Percentiles rank a stretch among this genome's conserved stretches.
Conservation (phyloP, 768 basidiomycete species). For the Lepiota brunneoincarnata region DNA sequence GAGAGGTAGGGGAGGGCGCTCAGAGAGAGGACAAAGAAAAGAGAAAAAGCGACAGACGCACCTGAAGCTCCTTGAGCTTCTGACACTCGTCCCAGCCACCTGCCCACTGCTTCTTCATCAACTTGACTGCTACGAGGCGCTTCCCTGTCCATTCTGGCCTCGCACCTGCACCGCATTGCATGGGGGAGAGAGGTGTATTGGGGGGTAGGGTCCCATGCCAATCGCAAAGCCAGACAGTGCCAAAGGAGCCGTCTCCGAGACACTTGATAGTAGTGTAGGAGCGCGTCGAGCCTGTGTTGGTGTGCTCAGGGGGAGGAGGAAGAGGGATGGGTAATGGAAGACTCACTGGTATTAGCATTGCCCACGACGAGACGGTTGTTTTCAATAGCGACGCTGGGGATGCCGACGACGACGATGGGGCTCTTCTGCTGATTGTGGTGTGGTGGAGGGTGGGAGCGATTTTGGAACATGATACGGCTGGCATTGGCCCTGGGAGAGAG, state of each 20-base stretch:
- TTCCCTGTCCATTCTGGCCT: conserved; percentile 94
- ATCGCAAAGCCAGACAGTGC: conserved; percentile 98
- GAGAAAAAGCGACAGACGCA: conserved; percentile 32
- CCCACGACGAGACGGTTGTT: conserved; percentile 72
- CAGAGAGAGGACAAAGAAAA: conserved; percentile 15
- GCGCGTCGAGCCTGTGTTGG: conserved; percentile 67
- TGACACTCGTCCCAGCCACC: conserved; percentile 98
- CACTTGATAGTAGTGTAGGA: conserved; percentile 95
- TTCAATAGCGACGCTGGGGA: conserved; percentile 75
- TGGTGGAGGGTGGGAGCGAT: conserved; percentile 30
- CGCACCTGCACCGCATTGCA: conserved; percentile 93
- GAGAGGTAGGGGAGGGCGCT: conserved; percentile 5
- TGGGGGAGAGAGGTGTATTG: conserved; percentile 86
- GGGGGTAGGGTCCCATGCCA: conserved; percentile 96
- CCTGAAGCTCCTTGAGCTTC: conserved; percentile 93
- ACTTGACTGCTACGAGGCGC: conserved; percentile 93
- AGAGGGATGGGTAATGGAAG: conserved; percentile 11
- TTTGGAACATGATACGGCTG: conserved; percentile 58
- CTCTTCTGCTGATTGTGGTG: conserved; percentile 25
- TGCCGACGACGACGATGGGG: conserved; percentile 59
- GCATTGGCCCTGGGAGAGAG: conserved; percentile 44
- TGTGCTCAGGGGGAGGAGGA: conserved; percentile 13
- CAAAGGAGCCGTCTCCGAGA: conserved; percentile 97
- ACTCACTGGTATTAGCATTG: conserved; percentile 67
- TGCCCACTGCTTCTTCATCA: conserved; percentile 98